Conservation (phyloP, 495 filamentous ascomycete genomes). For the Recurvomyces mirabilis region DNA sequence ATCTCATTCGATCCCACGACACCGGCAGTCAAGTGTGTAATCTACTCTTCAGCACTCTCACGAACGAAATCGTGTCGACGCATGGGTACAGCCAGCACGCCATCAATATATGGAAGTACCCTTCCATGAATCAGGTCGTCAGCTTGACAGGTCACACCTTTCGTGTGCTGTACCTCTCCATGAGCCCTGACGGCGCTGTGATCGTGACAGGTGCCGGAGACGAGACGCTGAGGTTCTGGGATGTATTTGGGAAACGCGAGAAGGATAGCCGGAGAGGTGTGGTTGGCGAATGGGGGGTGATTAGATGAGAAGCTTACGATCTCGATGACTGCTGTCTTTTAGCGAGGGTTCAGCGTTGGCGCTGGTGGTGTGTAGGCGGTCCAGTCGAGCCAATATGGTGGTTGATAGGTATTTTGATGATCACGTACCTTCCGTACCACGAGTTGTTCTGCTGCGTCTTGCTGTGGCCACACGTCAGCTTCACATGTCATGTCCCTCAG, state of each 20-base stretch:
- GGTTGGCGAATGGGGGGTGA: constrained; percentile 20
- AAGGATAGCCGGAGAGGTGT: constrained; percentile 13
- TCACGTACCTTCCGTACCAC: too few relatives aligned
- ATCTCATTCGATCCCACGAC: constrained; percentile 38
- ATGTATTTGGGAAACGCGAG: constrained; percentile 68
- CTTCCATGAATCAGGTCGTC: constrained; percentile 90
- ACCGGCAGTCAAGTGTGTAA: constrained; percentile 97
- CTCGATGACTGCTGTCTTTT: too few relatives aligned
- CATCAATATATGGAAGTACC: constrained; percentile 98
- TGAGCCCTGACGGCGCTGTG: constrained; percentile 88
- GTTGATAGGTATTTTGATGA: too few relatives aligned
- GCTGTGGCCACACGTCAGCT: too few relatives aligned
- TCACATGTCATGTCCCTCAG: too few relatives aligned
- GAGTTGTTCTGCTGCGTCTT: too few relatives aligned
- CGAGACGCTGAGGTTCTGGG: constrained; percentile 94
- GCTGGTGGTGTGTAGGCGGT: too few relatives aligned
- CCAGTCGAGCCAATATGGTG: too few relatives aligned
- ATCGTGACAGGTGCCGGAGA: constrained; percentile 95
- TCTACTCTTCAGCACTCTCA: constrained; percentile 88
- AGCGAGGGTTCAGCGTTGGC: too few relatives aligned
- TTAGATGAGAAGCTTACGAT: constrained; percentile 17
- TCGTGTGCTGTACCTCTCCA: constrained; percentile 87
- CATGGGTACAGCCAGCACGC: constrained; percentile 98
- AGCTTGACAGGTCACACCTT: constrained; percentile 94
- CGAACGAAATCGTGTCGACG: constrained; percentile 91